phyloP scores from a whole-genome alignment of 2,329 filamentous ascomycete species.

The Clonostachys rhizophaga region DNA sequence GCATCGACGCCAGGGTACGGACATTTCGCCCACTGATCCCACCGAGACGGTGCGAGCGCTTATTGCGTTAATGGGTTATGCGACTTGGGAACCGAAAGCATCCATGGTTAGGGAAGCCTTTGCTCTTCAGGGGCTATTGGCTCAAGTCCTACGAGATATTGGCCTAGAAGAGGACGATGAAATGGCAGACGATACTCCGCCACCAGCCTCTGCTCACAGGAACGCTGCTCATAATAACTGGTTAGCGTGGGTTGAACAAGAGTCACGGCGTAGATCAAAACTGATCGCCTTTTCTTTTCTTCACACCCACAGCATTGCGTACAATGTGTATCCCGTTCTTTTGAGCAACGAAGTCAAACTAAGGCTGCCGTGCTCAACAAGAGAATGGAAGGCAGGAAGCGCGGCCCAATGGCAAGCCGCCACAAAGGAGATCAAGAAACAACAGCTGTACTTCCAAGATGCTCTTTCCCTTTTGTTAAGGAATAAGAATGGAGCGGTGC shows the following conservation, averaged over 20 bases:
- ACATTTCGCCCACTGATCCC: constrained; percentile 13
- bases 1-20: background rate
- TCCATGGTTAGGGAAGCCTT: constrained; percentile 26
- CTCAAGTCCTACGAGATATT: constrained; percentile 23
- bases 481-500: constrained; percentile 15
- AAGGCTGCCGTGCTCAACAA: constrained; percentile 24
- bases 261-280: constrained; percentile 24
- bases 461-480: constrained; percentile 22
- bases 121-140: constrained; percentile 21
- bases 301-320: constrained; percentile 29
- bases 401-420: constrained; percentile 20
- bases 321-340: constrained; percentile 27
- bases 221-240: constrained; percentile 10
- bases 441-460: constrained; percentile 28
- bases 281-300: constrained; percentile 30
- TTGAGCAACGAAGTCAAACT: constrained; percentile 27
- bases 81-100: constrained; percentile 27
- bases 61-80: constrained; percentile 28
- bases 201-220: background rate
- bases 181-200: background rate
- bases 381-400: constrained; percentile 26
- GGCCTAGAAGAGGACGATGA: constrained; percentile 19
- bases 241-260: constrained; percentile 21
- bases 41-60: constrained; percentile 24
- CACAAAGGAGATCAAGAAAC: constrained; percentile 14